Percentiles rank a stretch among this genome's conserved stretches.
Evolutionary conservation across 345 rosid genomes (phyloP).

Genomic region (Dovyalis caffra): DNA sequence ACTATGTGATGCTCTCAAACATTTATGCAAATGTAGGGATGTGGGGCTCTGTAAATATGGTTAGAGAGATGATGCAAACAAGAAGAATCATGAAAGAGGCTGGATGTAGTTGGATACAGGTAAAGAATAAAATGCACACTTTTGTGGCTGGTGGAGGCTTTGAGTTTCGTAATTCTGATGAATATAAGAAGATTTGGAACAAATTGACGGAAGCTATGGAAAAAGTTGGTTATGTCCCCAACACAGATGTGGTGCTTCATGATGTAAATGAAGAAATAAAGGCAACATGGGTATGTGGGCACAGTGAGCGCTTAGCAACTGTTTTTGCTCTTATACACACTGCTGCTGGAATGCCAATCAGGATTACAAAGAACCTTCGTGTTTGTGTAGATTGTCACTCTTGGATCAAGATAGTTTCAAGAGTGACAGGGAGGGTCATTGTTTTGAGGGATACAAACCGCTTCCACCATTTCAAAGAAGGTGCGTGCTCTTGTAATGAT

Average conservation of each 20-base stretch:
- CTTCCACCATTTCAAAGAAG: conserved; percentile 43
- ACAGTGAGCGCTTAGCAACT: conserved; percentile 34
- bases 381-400: conserved; percentile 41
- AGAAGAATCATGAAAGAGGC: conserved; percentile 35
- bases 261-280: conserved; percentile 41
- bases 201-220: conserved; percentile 26
- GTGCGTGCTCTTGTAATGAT: conserved; percentile 36
- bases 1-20: conserved; percentile 60
- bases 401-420: conserved; percentile 32
- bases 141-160: conserved; percentile 22
- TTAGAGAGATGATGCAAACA: conserved; percentile 35
- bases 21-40: conserved; percentile 59
- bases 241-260: conserved; percentile 34
- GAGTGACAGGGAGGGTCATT: conserved; percentile 28
- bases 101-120: conserved; percentile 44
- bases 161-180: conserved; percentile 24
- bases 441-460: conserved; percentile 34
- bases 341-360: conserved; percentile 23
- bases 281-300: conserved; percentile 21
- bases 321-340: conserved; percentile 34
- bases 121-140: conserved; percentile 29
- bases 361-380: conserved; percentile 40
- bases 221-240: conserved; percentile 32
- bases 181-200: conserved; percentile 19
- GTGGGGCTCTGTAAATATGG: conserved; percentile 52